Evolutionary conservation across 2,329 filamentous ascomycete genomes (phyloP).

Genomic region (Phialocephala sp.): DNA sequence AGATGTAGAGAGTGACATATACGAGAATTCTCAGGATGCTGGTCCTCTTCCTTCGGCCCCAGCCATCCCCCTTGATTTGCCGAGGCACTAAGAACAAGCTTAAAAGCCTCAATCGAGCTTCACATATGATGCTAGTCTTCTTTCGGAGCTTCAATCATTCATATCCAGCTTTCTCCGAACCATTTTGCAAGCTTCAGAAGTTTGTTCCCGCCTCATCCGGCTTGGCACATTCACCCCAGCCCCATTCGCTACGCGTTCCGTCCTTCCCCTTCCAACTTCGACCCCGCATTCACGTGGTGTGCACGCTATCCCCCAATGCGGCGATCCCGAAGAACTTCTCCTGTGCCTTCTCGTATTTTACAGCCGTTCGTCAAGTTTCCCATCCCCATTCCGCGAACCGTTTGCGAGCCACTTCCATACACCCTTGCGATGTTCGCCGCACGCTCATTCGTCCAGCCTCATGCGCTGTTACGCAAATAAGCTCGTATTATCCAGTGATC

Average conservation of each 20-base stretch:
- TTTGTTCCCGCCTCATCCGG: not conserved
- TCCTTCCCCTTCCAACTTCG: not conserved
- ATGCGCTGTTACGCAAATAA: slow-evolving; percentile 5
- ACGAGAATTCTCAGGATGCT: no score
- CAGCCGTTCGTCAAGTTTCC: not conserved
- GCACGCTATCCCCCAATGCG: not conserved
- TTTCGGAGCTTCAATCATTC: not conserved
- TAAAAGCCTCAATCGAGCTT: not conserved
- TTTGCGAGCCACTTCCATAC: not conserved
- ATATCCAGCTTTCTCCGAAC: not conserved
- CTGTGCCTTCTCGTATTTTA: not conserved
- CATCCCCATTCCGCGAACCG: not conserved
- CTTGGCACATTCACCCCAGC: not conserved
- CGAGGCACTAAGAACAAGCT: slow-evolving; percentile 2
- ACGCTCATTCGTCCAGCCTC: slow-evolving; percentile 2
- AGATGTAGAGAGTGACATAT: not conserved
- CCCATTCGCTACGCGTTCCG: not conserved
- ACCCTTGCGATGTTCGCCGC: not conserved
- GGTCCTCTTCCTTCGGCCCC: not conserved
- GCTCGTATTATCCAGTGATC: slow-evolving; percentile 5
- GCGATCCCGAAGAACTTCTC: not conserved
- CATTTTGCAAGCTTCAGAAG: not conserved
- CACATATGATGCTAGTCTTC: not conserved
- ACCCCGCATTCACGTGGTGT: not conserved
- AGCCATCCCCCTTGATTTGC: not conserved